Percentiles rank a stretch among this genome's conserved stretches.
phyloP scores from a whole-genome alignment of 176 grass and related monocot genomes.

The Triticum timopheevii region DNA sequence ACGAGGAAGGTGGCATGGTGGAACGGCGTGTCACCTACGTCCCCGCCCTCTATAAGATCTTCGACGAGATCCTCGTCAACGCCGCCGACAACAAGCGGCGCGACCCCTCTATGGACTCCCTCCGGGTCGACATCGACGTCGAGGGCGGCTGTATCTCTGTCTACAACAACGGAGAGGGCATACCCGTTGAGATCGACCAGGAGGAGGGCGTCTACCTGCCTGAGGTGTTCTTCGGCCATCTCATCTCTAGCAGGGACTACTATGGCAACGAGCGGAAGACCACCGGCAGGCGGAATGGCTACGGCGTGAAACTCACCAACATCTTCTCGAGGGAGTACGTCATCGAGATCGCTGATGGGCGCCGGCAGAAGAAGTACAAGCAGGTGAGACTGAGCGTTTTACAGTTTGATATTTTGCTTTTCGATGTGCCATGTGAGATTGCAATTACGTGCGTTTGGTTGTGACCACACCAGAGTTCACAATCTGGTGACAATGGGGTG shows the following conservation, averaged over 20 bases:
- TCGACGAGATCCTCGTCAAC: constrained; percentile 93
- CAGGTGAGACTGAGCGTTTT: constrained; percentile 41
- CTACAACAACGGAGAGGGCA: constrained; percentile 72
- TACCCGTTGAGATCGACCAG: constrained; percentile 77
- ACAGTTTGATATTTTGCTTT: not conserved
- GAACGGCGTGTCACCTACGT: constrained; percentile 64
- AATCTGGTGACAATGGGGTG: too few relatives aligned
- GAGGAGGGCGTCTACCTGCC: constrained; percentile 86
- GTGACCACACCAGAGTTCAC: too few relatives aligned
- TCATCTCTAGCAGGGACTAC: constrained; percentile 76
- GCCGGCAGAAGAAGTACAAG: constrained; percentile 76
- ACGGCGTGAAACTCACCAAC: constrained; percentile 82
- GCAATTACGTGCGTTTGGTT: too few relatives aligned
- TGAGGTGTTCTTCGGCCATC: constrained; percentile 86
- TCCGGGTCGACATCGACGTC: constrained; percentile 78
- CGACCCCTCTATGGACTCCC: constrained; percentile 68
- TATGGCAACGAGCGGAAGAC: constrained; percentile 71
- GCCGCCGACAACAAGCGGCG: constrained; percentile 89
- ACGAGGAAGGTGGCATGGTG: constrained; percentile 58
- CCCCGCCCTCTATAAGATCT: constrained; percentile 87
- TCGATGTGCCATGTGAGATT: too few relatives aligned
- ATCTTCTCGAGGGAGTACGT: constrained; percentile 91
- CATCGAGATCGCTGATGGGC: constrained; percentile 71
- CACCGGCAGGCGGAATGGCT: constrained; percentile 79
- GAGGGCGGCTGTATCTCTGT: constrained; percentile 51